phyloP scores from a whole-genome alignment of 306 rosid species.

The Medicago lupulina region DNA sequence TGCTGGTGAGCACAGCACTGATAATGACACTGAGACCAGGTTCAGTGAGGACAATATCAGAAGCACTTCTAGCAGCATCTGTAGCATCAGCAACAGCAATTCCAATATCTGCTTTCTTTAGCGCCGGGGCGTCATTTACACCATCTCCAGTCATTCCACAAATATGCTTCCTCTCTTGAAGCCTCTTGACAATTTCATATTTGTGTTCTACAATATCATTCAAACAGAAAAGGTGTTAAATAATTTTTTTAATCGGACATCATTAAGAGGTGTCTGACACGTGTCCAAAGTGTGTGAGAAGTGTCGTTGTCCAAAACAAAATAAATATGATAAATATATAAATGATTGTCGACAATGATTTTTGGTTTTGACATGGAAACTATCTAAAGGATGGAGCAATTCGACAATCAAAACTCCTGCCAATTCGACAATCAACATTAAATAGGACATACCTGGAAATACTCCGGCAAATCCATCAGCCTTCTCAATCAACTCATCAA shows the following conservation, averaged over 20 bases:
- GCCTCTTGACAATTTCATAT: slow-evolving; percentile 85
- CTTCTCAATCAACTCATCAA: slow-evolving; percentile 91
- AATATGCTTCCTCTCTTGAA: slow-evolving; percentile 91
- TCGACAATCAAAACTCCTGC: neutral
- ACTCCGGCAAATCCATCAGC: slow-evolving; percentile 99
- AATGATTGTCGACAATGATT: neutral
- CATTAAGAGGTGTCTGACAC: neutral
- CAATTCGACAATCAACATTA: neutral
- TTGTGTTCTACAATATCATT: slow-evolving; percentile 72
- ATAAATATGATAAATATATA: neutral
- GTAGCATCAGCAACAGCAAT: slow-evolving; percentile 99
- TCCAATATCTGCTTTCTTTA: slow-evolving; percentile 95
- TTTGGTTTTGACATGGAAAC: neutral
- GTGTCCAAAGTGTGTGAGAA: neutral
- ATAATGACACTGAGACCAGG: slow-evolving; percentile 97
- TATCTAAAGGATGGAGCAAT: neutral
- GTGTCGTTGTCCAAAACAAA: neutral
- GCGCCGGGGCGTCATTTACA: slow-evolving; percentile 95
- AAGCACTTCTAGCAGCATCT: slow-evolving; percentile 95
- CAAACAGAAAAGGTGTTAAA: slow-evolving; percentile 34
- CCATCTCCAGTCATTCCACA: slow-evolving; percentile 99
- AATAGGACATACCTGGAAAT: slow-evolving; percentile 73
- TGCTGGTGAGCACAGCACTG: slow-evolving; percentile 94
- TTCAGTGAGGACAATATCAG: slow-evolving; percentile 95
- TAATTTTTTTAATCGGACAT: neutral